Evolutionary conservation across 2,329 filamentous ascomycete species (phyloP).

Genomic region (Pseudogymnoascus verrucosus): DNA sequence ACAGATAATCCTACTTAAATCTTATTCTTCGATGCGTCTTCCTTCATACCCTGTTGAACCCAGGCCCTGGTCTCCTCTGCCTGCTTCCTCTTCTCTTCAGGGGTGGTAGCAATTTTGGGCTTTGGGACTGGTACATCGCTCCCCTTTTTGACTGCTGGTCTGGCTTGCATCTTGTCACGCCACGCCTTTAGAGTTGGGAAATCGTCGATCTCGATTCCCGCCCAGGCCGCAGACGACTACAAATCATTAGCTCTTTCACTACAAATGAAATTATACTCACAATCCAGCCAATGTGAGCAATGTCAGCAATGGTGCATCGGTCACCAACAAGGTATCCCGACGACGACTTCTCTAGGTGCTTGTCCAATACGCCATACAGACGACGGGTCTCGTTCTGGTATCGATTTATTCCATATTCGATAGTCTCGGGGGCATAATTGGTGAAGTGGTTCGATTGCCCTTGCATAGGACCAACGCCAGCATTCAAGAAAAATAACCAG

Average conservation of each 20-base stretch:
- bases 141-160: slow-evolving; percentile 68
- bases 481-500: slow-evolving; percentile 76
- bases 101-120: slow-evolving; percentile 37
- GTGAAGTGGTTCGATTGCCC: slow-evolving; percentile 77
- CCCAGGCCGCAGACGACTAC: slow-evolving; percentile 39
- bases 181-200: slow-evolving; percentile 72
- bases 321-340: slow-evolving; percentile 59
- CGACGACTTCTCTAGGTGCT: slow-evolving; percentile 51
- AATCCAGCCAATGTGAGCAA: slow-evolving; percentile 76
- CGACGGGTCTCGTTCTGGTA: slow-evolving; percentile 80
- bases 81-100: slow-evolving; percentile 47
- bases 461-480: slow-evolving; percentile 75
- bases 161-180: slow-evolving; percentile 61
- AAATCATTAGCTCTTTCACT: slow-evolving; percentile 2
- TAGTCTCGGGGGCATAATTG: slow-evolving; percentile 73
- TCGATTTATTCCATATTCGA: slow-evolving; percentile 73
- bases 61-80: slow-evolving; percentile 49
- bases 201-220: slow-evolving; percentile 61
- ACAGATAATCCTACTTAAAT: neutral
- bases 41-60: slow-evolving; percentile 64
- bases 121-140: slow-evolving; percentile 61
- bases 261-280: slow-evolving; percentile 30
- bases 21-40: slow-evolving; percentile 42
- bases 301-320: slow-evolving; percentile 67
- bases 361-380: slow-evolving; percentile 70